Percentiles rank a stretch among this genome's conserved stretches.
Evolutionary conservation across 1,139 yeast genomes (phyloP).

Genomic region (Hemisphaericaspora subhashii): DNA sequence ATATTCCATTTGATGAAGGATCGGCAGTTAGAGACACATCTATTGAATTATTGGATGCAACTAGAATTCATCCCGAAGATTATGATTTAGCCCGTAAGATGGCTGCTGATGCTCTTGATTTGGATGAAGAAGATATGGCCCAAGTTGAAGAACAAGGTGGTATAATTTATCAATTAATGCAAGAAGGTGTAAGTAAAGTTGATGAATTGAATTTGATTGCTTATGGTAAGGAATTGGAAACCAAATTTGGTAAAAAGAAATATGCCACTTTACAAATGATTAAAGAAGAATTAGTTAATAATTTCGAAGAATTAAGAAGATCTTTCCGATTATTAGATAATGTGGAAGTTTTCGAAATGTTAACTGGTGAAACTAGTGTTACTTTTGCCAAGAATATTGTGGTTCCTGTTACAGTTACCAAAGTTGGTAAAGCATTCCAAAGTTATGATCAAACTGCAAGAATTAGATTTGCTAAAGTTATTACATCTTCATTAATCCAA

Average conservation of each 20-base stretch:
- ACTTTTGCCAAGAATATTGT: conserved; percentile 70
- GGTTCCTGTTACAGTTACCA: conserved; percentile 71
- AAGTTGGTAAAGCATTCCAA: conserved; percentile 48
- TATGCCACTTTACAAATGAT: conserved; percentile 84
- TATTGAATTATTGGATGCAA: conserved; percentile 84
- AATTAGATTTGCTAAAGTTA: conserved; percentile 51
- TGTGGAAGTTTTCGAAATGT: conserved; percentile 78
- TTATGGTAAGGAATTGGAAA: conserved; percentile 88
- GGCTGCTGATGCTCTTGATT: conserved; percentile 97
- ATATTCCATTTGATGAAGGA: conserved; percentile 69
- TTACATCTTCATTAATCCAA: conserved; percentile 74
- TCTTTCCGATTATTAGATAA: conserved; percentile 67
- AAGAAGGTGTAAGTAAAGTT: conserved; percentile 81
- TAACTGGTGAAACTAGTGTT: conserved; percentile 82
- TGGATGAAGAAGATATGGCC: conserved; percentile 90
- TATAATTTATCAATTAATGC: conserved; percentile 75
- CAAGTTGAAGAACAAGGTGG: conserved; percentile 80
- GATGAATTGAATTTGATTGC: conserved; percentile 88
- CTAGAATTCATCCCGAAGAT: conserved; percentile 97
- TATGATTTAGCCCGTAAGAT: conserved; percentile 92
- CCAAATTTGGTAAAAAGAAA: conserved; percentile 73
- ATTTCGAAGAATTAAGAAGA: conserved; percentile 81
- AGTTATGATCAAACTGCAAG: conserved; percentile 26
- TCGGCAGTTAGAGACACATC: conserved; percentile 49
- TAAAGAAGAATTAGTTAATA: conserved; percentile 82